Evolutionary conservation across 2,329 filamentous ascomycete genomes (phyloP), one percentile per base, ranked within the genome.

Genomic region (Fusarium cicatricum): DNA sequence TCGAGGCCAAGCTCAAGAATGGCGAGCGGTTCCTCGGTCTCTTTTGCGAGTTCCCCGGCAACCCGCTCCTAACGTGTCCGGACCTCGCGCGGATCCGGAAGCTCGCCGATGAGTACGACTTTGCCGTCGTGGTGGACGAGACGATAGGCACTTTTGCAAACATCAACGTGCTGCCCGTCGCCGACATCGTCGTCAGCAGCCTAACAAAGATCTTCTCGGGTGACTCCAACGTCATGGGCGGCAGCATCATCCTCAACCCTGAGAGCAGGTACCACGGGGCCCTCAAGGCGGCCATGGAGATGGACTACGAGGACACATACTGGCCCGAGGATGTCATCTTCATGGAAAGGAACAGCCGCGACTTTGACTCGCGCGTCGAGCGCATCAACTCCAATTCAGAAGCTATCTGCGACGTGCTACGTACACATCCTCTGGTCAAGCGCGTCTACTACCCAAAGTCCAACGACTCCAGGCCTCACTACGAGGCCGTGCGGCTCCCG

Each of bases 141-240:
- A 98, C 95, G 0, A 91, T 99, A 56, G 94, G 94, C 66, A 99
- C 95, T 52, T 97, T 97, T 72, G 87, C 96, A 71, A 99, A 99
- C 72, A 88, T 97, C 67, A 92, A 98, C 71, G 91, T 99, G 4
- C 83, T 99, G 5, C 91, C 90, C 3, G 90, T 89, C 70, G 91
- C 92, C 55, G 95, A 99, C 74, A 82, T 98, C 14, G 91, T 98
- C 5, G 94, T 97, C 52, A 97, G 91, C 79, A 96, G 91, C 72
- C 80, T 99, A 55, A 98, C 95, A 42, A 99, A 99, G 75, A 90
- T 98, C 48, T 99, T 99, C 77, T 96, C 92, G 51, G 95, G 95
- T 44, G 95, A 97, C 75, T 95, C 91, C 74, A 98, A 99, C 74
- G 95, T 99, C 64, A 98, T 98, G 94, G 95, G 93, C 54, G 95